A percentile compares a stretch with the other conserved stretches of the same genome.
phyloP scores from a whole-genome alignment of 352 stramenopile genomes.

The Phytophthora syringae region DNA sequence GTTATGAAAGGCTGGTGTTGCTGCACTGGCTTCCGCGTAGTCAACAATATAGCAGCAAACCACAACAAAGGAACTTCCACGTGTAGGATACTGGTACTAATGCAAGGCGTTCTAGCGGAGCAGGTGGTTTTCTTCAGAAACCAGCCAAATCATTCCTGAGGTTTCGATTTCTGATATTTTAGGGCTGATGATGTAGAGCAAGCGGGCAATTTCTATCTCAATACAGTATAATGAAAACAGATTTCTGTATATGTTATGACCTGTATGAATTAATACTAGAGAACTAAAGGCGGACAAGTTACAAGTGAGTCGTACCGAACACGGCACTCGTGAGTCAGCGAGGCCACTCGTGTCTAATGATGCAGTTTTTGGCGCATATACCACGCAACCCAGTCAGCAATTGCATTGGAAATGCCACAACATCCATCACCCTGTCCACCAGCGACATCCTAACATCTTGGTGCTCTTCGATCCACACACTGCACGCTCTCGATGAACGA shows the following conservation, averaged over 20 bases:
- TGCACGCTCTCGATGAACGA: background rate
- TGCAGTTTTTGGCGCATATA: background rate
- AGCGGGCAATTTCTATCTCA: background rate
- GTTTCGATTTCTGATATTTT: conserved; percentile 8
- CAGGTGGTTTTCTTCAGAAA: conserved; percentile 20
- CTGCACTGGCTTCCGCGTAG: background rate
- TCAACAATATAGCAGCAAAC: background rate
- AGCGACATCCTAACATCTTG: conserved; percentile 21
- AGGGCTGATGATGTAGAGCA: background rate
- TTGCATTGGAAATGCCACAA: conserved; percentile 5
- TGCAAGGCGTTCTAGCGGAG: conserved; percentile 2
- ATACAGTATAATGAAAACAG: background rate
- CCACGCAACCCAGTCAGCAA: conserved; percentile 12
- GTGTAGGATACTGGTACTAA: too few species aligned
- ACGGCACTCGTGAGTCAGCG: background rate
- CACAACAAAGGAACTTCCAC: conserved; percentile 8
- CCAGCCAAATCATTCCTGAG: conserved; percentile 9
- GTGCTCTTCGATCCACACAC: conserved; percentile 9
- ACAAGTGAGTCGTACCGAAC: background rate
- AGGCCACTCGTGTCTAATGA: background rate
- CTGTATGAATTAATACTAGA: background rate
- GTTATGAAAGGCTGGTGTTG: too few species aligned
- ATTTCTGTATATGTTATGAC: background rate
- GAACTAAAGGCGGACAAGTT: background rate
- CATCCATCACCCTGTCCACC: background rate